Percentiles rank a stretch among this genome's conserved stretches.
Conservation (phyloP, 208 protist genomes). For the Leishmania amazonensis region DNA sequence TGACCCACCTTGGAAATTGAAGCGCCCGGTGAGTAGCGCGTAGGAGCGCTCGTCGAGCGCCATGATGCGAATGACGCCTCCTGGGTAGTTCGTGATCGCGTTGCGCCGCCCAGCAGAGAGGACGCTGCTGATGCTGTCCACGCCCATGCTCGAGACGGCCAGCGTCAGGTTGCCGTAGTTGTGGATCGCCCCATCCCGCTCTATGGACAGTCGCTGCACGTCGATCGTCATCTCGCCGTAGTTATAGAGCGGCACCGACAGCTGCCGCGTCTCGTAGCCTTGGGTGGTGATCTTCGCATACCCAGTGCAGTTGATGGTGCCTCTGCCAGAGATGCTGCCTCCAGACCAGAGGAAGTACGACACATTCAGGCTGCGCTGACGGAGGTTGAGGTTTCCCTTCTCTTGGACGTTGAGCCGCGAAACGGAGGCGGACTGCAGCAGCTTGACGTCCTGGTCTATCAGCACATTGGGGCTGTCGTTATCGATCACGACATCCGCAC, state of each 20-base stretch:
- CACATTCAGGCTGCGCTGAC: conserved; percentile 64
- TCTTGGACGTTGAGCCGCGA: conserved; percentile 66
- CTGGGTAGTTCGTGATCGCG: conserved; percentile 61
- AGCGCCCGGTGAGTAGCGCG: conserved; percentile 57
- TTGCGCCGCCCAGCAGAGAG: conserved; percentile 52
- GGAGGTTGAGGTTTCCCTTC: conserved; percentile 63
- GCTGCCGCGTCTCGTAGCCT: conserved; percentile 60
- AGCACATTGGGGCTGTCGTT: conserved; percentile 53
- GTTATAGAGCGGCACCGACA: conserved; percentile 69
- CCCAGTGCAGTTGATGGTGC: conserved; percentile 65
- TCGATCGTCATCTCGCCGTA: conserved; percentile 85
- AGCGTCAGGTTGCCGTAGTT: conserved; percentile 83
- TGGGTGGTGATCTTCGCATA: conserved; percentile 68
- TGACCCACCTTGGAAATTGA: conserved; percentile 55
- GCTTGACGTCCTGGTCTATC: conserved; percentile 59
- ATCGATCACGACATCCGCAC: conserved; percentile 54
- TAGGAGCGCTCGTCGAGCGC: conserved; percentile 50
- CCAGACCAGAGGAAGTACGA: conserved; percentile 83
- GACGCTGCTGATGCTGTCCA: conserved; percentile 64
- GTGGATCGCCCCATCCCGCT: conserved; percentile 66
- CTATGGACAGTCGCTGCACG: conserved; percentile 63
- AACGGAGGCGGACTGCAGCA: conserved; percentile 53
- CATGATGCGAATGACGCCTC: conserved; percentile 55
- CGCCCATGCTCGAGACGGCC: conserved; percentile 55
- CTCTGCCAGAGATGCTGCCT: conserved; percentile 70